Conservation (phyloP, 176 grass and related monocot species). For the Areca catechu region DNA sequence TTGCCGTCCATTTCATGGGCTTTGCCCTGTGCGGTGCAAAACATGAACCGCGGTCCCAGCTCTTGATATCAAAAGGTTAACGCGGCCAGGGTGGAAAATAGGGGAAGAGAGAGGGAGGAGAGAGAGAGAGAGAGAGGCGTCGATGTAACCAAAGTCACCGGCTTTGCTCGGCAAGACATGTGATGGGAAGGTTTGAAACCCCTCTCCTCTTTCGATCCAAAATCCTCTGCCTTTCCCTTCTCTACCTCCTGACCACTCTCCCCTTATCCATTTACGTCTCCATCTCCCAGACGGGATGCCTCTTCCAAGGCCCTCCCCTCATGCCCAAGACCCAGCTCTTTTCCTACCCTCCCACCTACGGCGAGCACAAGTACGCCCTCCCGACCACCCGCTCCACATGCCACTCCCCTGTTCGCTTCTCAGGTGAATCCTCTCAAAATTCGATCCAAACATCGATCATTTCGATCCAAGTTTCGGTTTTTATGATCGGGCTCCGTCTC, state of each 20-base stretch:
- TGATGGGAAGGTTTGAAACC: conserved; percentile 39
- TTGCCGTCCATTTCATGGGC: too few species aligned
- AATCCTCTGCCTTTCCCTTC: conserved; percentile 74
- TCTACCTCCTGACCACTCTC: conserved; percentile 92
- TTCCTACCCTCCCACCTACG: conserved; percentile 50
- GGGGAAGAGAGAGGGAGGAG: too few species aligned
- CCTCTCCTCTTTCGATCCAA: conserved; percentile 65
- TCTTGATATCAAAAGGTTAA: too few species aligned
- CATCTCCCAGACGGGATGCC: conserved; percentile 53
- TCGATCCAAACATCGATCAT: background rate
- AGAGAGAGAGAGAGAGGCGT: too few species aligned
- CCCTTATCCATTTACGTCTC: conserved; percentile 86
- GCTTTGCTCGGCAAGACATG: conserved; percentile 16
- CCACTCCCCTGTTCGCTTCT: conserved; percentile 53
- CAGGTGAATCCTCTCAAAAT: conserved; percentile 21
- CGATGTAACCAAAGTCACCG: too few species aligned
- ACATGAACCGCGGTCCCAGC: too few species aligned
- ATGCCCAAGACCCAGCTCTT: conserved; percentile 26
- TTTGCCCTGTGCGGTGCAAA: too few species aligned
- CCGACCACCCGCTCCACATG: conserved; percentile 37
- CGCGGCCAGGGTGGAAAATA: too few species aligned
- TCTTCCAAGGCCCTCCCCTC: conserved; percentile 2
- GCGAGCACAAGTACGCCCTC: conserved; percentile 67
- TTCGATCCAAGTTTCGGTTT: background rate
- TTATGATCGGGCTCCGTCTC: background rate